These are phyloP conservation scores for Westerdykella sp. DNA, from an alignment of 2,329 filamentous ascomycete species.

Conservation along the genomic window DNA sequence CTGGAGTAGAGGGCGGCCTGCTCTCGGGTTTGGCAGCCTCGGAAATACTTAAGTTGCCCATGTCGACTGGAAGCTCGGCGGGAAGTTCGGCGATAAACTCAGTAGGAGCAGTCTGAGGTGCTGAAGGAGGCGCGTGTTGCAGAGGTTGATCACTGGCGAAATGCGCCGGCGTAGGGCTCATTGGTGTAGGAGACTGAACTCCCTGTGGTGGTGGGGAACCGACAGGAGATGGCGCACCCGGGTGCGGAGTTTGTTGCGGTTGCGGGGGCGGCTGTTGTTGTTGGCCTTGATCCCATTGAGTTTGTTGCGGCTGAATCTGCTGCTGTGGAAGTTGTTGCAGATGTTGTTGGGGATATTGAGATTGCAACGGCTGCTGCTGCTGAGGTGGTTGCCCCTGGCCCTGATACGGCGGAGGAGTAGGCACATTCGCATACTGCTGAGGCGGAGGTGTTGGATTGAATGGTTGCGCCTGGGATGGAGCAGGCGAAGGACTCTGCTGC, in stretches of 20 bases:
- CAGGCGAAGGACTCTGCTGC: not conserved
- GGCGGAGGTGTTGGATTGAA: constrained; percentile 3
- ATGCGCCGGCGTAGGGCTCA: constrained; percentile 1
- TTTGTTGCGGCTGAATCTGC: constrained; percentile 6
- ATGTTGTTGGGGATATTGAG: constrained; percentile 4
- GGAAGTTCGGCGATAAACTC: constrained; percentile 33
- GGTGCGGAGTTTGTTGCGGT: not conserved
- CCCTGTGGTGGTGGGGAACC: constrained; percentile 17
- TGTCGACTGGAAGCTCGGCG: constrained; percentile 30
- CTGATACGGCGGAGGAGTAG: constrained; percentile 1
- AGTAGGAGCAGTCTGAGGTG: constrained; percentile 5
- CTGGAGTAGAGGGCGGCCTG: constrained; percentile 2
- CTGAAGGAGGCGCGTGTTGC: constrained; percentile 9
- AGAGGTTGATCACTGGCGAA: constrained; percentile 5
- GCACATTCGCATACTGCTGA: not conserved
- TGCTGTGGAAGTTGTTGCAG: constrained; percentile 11
- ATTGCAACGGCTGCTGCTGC: not conserved
- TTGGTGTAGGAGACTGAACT: constrained; percentile 6
- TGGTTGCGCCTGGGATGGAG: constrained; percentile 6
- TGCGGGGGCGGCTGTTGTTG: not conserved
- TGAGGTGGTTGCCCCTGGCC: not conserved
- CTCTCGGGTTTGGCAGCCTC: constrained; percentile 11
- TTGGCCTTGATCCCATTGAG: not conserved
- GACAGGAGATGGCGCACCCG: constrained; percentile 4
- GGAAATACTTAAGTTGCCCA: constrained; percentile 20